These are phyloP conservation scores for Geosmithia putterillii DNA, from an alignment of 2,329 filamentous ascomycete genomes.

Conservation along the genomic window DNA sequence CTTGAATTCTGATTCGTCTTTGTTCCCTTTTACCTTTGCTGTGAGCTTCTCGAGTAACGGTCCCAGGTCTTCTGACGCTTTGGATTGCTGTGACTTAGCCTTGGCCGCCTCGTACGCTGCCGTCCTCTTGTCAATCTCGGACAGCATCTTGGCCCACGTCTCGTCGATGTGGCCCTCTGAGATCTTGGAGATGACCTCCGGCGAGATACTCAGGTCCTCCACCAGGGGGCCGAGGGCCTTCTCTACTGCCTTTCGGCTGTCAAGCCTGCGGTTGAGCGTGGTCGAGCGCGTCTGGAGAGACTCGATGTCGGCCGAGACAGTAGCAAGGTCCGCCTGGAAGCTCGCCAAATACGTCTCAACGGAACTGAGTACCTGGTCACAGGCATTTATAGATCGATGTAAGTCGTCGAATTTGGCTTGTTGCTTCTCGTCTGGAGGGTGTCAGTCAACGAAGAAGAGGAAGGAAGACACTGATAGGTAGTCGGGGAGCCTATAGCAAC, in stretches of 20 bases:
- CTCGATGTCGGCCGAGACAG: slow-evolving; percentile 91
- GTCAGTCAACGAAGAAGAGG: too few relatives aligned
- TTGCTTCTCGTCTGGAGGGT: slow-evolving; percentile 57
- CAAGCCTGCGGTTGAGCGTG: slow-evolving; percentile 69
- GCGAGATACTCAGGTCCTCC: slow-evolving; percentile 83
- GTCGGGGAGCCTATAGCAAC: too few relatives aligned
- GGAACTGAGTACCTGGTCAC: slow-evolving; percentile 84
- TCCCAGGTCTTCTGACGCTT: slow-evolving; percentile 71
- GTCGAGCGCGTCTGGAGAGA: slow-evolving; percentile 78
- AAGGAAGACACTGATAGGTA: too few relatives aligned
- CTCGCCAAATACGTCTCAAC: slow-evolving; percentile 86
- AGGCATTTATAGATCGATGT: slow-evolving; percentile 77
- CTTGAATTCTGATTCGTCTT: too few relatives aligned
- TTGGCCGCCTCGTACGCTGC: slow-evolving; percentile 55
- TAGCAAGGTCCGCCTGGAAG: slow-evolving; percentile 86
- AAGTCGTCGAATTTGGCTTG: slow-evolving; percentile 80
- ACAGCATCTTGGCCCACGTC: slow-evolving; percentile 69
- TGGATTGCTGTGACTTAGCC: slow-evolving; percentile 49
- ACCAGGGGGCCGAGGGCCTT: slow-evolving; percentile 78
- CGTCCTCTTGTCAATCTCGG: slow-evolving; percentile 71
- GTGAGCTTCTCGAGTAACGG: slow-evolving; percentile 77
- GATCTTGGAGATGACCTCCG: slow-evolving; percentile 72
- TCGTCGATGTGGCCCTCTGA: slow-evolving; percentile 84
- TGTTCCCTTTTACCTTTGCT: slow-evolving; percentile 46
- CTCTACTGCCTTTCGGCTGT: slow-evolving; percentile 84